Percentiles rank a stretch among this genome's conserved stretches.
These are phyloP conservation scores for Mycena crocata DNA, from an alignment of 768 basidiomycete species.

Conservation along the genomic window DNA sequence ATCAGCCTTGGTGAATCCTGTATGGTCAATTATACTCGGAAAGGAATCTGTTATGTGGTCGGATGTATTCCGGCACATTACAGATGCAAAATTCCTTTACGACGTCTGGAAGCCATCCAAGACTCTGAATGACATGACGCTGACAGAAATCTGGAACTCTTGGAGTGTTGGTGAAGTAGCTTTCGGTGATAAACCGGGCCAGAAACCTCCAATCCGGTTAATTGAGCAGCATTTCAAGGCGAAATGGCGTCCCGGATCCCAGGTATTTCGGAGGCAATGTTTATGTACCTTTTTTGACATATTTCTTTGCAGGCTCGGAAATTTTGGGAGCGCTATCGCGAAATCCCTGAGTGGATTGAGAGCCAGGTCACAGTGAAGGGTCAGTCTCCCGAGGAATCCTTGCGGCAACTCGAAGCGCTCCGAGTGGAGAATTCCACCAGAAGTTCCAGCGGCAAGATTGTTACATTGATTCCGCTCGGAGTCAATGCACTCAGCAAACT, in stretches of 20 bases:
- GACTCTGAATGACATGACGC: slow-evolving; percentile 31
- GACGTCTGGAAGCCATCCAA: slow-evolving; percentile 39
- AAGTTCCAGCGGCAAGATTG: no score
- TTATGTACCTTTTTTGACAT: no score
- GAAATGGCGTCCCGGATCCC: background rate
- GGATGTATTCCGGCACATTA: slow-evolving; percentile 37
- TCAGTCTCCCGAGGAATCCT: no score
- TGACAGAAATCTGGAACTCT: slow-evolving; percentile 26
- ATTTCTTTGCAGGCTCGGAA: background rate
- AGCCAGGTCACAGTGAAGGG: no score
- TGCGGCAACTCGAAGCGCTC: no score
- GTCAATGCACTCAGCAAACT: no score
- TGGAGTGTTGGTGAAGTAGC: slow-evolving; percentile 37
- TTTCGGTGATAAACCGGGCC: slow-evolving; percentile 35
- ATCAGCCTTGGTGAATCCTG: slow-evolving; percentile 17
- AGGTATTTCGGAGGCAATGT: background rate
- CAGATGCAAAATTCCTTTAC: slow-evolving; percentile 39
- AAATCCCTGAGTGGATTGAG: background rate
- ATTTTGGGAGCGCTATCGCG: background rate
- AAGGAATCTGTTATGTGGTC: slow-evolving; percentile 37
- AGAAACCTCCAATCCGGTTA: slow-evolving; percentile 40
- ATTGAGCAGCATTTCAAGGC: slow-evolving; percentile 37
- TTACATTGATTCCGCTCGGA: no score
- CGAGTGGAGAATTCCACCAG: no score
- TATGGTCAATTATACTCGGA: slow-evolving; percentile 38